These are phyloP conservation scores for Athelia psychrophila DNA, from an alignment of 1,284 basidiomycete species.

Conservation along the genomic window DNA sequence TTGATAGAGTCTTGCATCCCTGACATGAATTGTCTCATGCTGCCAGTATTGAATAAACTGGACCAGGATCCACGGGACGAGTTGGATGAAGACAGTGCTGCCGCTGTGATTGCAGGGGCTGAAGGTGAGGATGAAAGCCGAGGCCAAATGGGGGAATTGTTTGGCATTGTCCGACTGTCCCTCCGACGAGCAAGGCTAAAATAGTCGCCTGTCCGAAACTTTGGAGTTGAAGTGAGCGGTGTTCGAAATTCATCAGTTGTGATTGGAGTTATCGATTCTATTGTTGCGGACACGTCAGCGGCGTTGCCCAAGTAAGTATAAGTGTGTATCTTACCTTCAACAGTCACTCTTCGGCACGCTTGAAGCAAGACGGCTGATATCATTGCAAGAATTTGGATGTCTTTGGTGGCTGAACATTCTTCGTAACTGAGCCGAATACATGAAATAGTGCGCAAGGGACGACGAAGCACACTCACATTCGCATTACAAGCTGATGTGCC, in stretches of 20 bases:
- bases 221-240: background rate
- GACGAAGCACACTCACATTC: conserved; percentile 35
- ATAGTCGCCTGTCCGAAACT: conserved; percentile 38
- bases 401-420: conserved; percentile 61
- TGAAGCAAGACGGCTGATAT: conserved; percentile 67
- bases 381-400: conserved; percentile 84
- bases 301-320: too few relatives aligned
- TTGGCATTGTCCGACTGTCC: conserved; percentile 21
- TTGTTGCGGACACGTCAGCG: too few relatives aligned
- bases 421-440: conserved; percentile 46
- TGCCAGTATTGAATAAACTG: conserved; percentile 63
- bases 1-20: conserved; percentile 49
- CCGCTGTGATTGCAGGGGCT: conserved; percentile 26
- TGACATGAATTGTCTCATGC: conserved; percentile 62
- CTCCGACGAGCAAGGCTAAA: conserved; percentile 42
- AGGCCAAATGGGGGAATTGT: conserved; percentile 32
- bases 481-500: conserved; percentile 26
- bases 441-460: conserved; percentile 3
- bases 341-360: conserved; percentile 20
- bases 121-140: conserved; percentile 30
- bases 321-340: conserved; percentile 27
- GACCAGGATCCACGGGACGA: conserved; percentile 76
- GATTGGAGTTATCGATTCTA: background rate
- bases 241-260: conserved; percentile 1
- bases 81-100: conserved; percentile 40